Evolutionary conservation across 371 early-diverging fungal species (phyloP), one percentile per base, ranked within the genome.

Genomic region (Mucor circinelloides): DNA sequence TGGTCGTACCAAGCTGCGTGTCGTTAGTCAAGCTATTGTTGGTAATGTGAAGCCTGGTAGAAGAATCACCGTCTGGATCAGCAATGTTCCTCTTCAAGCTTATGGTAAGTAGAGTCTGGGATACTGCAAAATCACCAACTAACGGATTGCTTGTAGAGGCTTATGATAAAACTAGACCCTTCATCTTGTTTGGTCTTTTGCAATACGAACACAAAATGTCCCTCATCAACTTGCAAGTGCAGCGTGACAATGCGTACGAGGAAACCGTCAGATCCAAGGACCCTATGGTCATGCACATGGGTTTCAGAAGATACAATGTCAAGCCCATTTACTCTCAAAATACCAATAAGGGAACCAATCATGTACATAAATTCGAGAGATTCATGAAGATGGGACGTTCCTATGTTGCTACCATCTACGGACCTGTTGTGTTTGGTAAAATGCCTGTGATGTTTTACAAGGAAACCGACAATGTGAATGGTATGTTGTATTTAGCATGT

Each of bases 161-260:
- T 19, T 82, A 84, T 67, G 74, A 81, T 70, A 76, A 79, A 46
- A 61, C 81, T 10, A 81, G 89, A 44, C 91, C 92, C 21, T 90
- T 92, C 62, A 80, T 88, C 58, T 77, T 93, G 42, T 97, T 94
- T 77, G 91, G 95, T 19, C 86, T 97, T 54, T 80, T 97, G 42
- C 96, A 93, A 67, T 90, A 97, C 77, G 98, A 97, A 78, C 95
- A 97, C 83, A 96, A 96, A 79, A 89, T 90, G 86, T 93, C 96
- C 5, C 83, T 96, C 10, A 71, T 96, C 42, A 91, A 96, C 74
- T 90, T 95, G 68, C 81, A 86, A 25, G 81, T 95, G 9, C 86
- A 82, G 52, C 91, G 94, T 65, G 84, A 81, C 65, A 82, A 87
- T 30, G 92, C 90, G 12, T 92, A 90, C 70, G 85, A 86, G 40